phyloP scores from a whole-genome alignment of 306 rosid genomes.

The Malus orientalis region DNA sequence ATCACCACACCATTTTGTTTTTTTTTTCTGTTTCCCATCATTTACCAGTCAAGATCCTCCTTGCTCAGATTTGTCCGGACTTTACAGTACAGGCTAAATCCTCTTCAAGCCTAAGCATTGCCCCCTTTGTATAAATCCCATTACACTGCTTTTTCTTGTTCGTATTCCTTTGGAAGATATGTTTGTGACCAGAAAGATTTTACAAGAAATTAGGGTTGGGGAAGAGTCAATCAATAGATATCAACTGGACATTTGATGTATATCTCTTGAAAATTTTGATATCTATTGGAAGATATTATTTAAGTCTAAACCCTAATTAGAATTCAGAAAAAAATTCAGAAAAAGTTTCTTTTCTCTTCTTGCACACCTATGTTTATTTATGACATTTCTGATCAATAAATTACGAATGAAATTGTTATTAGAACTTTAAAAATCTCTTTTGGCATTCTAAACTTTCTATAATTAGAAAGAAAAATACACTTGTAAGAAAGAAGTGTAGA shows the following conservation, averaged over 20 bases:
- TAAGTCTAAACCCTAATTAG: neutral
- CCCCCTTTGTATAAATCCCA: constrained; percentile 32
- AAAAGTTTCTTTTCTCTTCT: neutral
- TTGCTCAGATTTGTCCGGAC: constrained; percentile 41
- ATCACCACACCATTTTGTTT: constrained; percentile 42
- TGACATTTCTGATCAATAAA: too few relatives aligned
- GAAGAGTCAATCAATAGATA: constrained; percentile 15
- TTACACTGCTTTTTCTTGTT: constrained; percentile 28
- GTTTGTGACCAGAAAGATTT: neutral
- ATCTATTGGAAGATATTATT: neutral
- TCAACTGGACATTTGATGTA: neutral
- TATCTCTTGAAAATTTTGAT: neutral
- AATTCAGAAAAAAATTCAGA: too few relatives aligned
- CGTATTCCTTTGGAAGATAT: constrained; percentile 36
- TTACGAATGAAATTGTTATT: too few relatives aligned
- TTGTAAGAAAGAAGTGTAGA: too few relatives aligned
- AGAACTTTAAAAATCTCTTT: too few relatives aligned
- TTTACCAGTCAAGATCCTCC: constrained; percentile 27
- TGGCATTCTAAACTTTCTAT: too few relatives aligned
- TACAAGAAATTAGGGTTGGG: neutral
- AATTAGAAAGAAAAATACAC: too few relatives aligned
- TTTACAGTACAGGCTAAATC: constrained; percentile 34
- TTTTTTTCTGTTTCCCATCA: constrained; percentile 29
- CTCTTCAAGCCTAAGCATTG: constrained; percentile 18
- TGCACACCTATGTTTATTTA: too few relatives aligned